phyloP scores from a whole-genome alignment of 1,139 yeast genomes.

The Yamadazyma dendronema region DNA sequence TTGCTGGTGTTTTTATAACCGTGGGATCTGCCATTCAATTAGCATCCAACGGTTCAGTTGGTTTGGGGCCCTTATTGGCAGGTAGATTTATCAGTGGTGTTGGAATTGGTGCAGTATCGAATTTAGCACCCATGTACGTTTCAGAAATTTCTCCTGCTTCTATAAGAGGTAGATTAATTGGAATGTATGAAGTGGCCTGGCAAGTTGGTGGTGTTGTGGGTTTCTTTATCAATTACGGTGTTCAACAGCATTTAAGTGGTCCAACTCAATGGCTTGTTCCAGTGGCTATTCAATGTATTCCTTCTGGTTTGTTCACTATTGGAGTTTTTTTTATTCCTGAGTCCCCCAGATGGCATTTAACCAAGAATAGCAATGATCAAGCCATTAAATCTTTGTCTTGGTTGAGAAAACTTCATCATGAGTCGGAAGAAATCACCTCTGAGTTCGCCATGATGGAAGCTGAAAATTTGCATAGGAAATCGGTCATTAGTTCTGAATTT shows the following conservation, averaged over 20 bases:
- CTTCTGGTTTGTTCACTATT: slow-evolving; percentile 38
- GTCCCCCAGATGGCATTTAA: slow-evolving; percentile 47
- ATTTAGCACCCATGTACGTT: slow-evolving; percentile 31
- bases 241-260: slow-evolving; percentile 19
- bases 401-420: slow-evolving; percentile 23
- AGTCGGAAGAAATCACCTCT: slow-evolving; percentile 24
- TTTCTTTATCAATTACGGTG: slow-evolving; percentile 42
- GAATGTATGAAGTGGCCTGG: slow-evolving; percentile 49
- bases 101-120: slow-evolving; percentile 33
- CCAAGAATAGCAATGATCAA: slow-evolving; percentile 28
- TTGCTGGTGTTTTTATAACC: slow-evolving; percentile 32
- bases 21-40: slow-evolving; percentile 39
- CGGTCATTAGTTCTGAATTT: slow-evolving; percentile 21
- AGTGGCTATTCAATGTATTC: slow-evolving; percentile 37
- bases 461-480: slow-evolving; percentile 20
- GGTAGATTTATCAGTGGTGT: slow-evolving; percentile 33
- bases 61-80: slow-evolving; percentile 9
- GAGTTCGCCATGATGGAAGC: slow-evolving; percentile 21
- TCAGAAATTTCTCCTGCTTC: slow-evolving; percentile 28
- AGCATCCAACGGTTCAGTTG: slow-evolving; percentile 4
- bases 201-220: slow-evolving; percentile 48
- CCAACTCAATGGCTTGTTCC: slow-evolving; percentile 33
- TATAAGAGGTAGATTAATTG: slow-evolving; percentile 40
- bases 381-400: slow-evolving; percentile 32
- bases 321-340: slow-evolving; percentile 42